Evolutionary conservation across 2,329 filamentous ascomycete genomes (phyloP).

Genomic region (Botryotinia calthae): DNA sequence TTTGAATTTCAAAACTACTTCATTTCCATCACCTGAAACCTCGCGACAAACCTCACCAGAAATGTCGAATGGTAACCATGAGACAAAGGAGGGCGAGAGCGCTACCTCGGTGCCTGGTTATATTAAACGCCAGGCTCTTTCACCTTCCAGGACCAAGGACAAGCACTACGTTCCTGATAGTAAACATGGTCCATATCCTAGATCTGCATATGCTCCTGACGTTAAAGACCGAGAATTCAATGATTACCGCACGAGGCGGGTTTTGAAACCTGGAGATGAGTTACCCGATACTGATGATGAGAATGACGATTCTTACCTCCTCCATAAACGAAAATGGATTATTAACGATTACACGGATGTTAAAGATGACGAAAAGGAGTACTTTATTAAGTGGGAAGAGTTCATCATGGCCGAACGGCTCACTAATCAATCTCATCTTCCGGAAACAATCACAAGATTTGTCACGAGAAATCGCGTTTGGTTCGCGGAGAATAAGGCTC

Average conservation of each 20-base stretch:
- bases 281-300: conserved; percentile 36
- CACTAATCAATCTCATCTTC: conserved; percentile 28
- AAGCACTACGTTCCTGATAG: conserved; percentile 10
- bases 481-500: conserved; percentile 28
- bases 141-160: neutral
- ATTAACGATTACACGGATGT: conserved; percentile 37
- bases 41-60: conserved; percentile 35
- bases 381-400: conserved; percentile 35
- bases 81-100: conserved; percentile 20
- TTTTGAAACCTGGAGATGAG: conserved; percentile 32
- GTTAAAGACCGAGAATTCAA: conserved; percentile 31
- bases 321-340: conserved; percentile 34
- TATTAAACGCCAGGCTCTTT: neutral
- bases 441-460: conserved; percentile 30
- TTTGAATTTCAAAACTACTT: conserved; percentile 25
- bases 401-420: conserved; percentile 32
- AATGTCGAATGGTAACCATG: conserved; percentile 27
- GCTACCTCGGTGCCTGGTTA: neutral
- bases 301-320: conserved; percentile 36
- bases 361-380: conserved; percentile 36
- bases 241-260: conserved; percentile 33
- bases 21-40: conserved; percentile 30
- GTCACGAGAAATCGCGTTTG: conserved; percentile 30
- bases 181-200: neutral
- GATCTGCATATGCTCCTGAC: conserved; percentile 24